Evolutionary conservation across 805 yeast species (phyloP), one percentile per base, ranked within the genome.

Genomic region (Ogataea henricii): DNA sequence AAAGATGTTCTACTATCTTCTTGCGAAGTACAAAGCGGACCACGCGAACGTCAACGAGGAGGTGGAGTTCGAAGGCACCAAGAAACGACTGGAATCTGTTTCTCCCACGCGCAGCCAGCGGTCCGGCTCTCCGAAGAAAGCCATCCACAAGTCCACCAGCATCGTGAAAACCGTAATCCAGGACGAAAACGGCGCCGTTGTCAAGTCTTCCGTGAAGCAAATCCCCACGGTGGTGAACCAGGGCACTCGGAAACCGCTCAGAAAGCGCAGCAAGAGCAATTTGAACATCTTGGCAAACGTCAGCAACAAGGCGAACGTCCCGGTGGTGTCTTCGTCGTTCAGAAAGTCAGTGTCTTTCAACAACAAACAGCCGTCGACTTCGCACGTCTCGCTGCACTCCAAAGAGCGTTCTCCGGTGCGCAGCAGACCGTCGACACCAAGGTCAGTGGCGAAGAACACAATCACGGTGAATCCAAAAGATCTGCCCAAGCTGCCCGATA

Each of bases 311-410:
- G 36, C 74, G 54, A 63, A 68, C 4, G 70, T 72, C 3, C 58
- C 69, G 35, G 71, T 76, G 4, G 80, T 69, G 0, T 67, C 82
- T 2, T 75, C 81, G 6, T 72, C 81, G 3, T 77, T 71, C 47
- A 76, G 71, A 54, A 76, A 70, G 59, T 71, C 77, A 0, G 75
- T 75, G n/a, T 73, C 80, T 0, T 76, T 74, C 56, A 70, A 66
- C 20, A 52, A 45, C 20, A 56, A 50, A 44, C 50, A 51, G 14
- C 48, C 44, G 9, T 37, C 57, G 2, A 23, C 48, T 5, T 44
- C 47, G 17, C 37, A 49, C n/a, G 42, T 30, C 26, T 49, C 51
- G 13, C 38, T 22, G n/a, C 49, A 36, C 21, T 43, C 45, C 17
- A 44, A 38, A 23, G 39, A 33, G 5, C 37, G 25, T 3, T 34